phyloP scores from a whole-genome alignment of 176 grass and related monocot genomes.

The Sorghum bicolor region DNA sequence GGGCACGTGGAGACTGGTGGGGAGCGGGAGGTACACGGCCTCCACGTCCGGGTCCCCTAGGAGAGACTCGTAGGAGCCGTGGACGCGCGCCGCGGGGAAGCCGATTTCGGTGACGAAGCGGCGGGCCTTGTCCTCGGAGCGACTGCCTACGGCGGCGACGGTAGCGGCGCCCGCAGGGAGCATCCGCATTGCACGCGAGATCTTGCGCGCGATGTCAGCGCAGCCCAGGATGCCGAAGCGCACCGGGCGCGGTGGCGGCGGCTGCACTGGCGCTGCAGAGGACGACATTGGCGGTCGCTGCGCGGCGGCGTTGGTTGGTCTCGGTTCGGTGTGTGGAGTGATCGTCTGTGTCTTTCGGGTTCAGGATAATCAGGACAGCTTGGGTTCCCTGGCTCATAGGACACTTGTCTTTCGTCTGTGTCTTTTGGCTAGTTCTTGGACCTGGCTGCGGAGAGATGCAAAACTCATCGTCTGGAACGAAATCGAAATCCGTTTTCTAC shows the following conservation, averaged over 20 bases:
- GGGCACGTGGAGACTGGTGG: slow-evolving; percentile 67
- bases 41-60: slow-evolving; percentile 66
- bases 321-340: background rate
- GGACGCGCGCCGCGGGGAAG: slow-evolving; percentile 32
- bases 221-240: slow-evolving; percentile 75
- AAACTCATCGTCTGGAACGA: no score
- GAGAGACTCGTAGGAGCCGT: slow-evolving; percentile 71
- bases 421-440: no score
- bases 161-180: slow-evolving; percentile 29
- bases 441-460: no score
- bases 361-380: background rate
- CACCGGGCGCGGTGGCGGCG: slow-evolving; percentile 28
- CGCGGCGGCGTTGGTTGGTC: background rate
- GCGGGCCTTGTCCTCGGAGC: slow-evolving; percentile 61
- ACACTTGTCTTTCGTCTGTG: no score
- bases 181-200: slow-evolving; percentile 51
- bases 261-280: slow-evolving; percentile 25
- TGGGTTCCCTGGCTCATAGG: no score
- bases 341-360: background rate
- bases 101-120: slow-evolving; percentile 58
- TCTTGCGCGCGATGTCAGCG: slow-evolving; percentile 71
- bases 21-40: slow-evolving; percentile 74
- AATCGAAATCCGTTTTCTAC: no score
- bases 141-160: slow-evolving; percentile 57
- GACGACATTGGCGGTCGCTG: slow-evolving; percentile 3